Percentiles rank a stretch among this genome's conserved stretches.
phyloP scores from a whole-genome alignment of 2,329 filamentous ascomycete species.

The Cercospora brassicicola region DNA sequence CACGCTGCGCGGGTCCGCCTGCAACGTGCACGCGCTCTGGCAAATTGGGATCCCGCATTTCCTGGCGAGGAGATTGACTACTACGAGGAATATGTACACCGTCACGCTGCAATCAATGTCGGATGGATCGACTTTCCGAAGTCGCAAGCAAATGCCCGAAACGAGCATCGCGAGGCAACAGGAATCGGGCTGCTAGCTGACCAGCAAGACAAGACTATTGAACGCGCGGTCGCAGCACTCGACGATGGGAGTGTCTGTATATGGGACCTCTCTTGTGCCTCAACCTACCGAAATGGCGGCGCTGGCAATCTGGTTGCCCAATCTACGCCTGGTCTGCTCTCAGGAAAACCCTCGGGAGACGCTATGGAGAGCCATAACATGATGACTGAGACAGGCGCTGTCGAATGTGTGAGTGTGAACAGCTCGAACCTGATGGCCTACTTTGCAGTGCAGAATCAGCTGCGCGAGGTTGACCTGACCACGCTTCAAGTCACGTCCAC shows the following conservation, averaged over 20 bases:
- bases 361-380: constrained; percentile 52
- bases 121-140: constrained; percentile 72
- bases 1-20: constrained; percentile 22
- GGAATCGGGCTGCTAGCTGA: constrained; percentile 68
- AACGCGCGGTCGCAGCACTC: constrained; percentile 70
- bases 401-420: constrained; percentile 82
- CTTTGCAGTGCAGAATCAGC: constrained; percentile 72
- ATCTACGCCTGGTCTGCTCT: constrained; percentile 67
- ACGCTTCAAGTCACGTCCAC: constrained; percentile 69
- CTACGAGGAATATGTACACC: constrained; percentile 86
- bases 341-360: constrained; percentile 54
- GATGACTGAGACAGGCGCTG: constrained; percentile 69
- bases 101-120: constrained; percentile 70
- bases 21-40: constrained; percentile 57
- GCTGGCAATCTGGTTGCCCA: constrained; percentile 63
- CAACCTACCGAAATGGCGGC: constrained; percentile 23
- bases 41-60: constrained; percentile 81
- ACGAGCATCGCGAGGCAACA: constrained; percentile 63
- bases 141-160: constrained; percentile 41
- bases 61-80: constrained; percentile 71
- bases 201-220: constrained; percentile 53
- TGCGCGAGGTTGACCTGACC: constrained; percentile 79
- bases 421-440: constrained; percentile 67
- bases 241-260: constrained; percentile 86
- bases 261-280: constrained; percentile 62